Conservation (phyloP, 176 grass and related monocot species). For the Zea mays region Zm-B73-REFERENCE-NAM-5.0 NC_050100.1:94285001-94285500, state of each 20-base stretch:
- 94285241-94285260: slow-evolving; percentile 13
- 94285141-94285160: no score
- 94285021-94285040: no score
- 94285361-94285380: neutral
- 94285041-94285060: no score
- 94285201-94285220: slow-evolving; percentile 22
- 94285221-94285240: neutral
- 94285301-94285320: no score
- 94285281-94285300: neutral
- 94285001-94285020: neutral
- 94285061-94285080: no score
- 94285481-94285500: neutral
- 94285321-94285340: no score
- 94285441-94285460: neutral
- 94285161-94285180: neutral
- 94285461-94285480: neutral
- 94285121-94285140: no score
- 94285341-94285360: no score
- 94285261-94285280: slow-evolving; percentile 33
- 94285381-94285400: neutral
- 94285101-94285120: no score
- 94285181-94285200: neutral
- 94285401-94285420: slow-evolving; percentile 1
- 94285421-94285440: slow-evolving; percentile 19
- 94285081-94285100: no score